phyloP scores from a whole-genome alignment of 2,329 filamentous ascomycete species.

The Penicillium sp. region DNA sequence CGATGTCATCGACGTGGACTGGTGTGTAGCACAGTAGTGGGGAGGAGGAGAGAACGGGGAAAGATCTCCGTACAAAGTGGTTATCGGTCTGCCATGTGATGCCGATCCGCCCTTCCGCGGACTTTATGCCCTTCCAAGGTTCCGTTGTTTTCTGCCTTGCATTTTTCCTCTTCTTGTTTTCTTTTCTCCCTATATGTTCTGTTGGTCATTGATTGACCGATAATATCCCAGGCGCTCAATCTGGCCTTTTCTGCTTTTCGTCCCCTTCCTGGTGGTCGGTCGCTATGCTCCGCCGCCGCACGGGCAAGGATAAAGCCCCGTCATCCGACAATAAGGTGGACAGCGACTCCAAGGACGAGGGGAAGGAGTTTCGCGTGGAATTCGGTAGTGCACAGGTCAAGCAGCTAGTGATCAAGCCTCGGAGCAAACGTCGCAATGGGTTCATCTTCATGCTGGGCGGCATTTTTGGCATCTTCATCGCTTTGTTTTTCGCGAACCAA shows the following conservation, averaged over 20 bases:
- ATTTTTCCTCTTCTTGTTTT: slow-evolving; percentile 7
- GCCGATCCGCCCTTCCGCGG: slow-evolving; percentile 20
- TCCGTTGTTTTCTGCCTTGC: slow-evolving; percentile 9
- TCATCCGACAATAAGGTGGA: slow-evolving; percentile 20
- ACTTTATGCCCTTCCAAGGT: slow-evolving; percentile 10
- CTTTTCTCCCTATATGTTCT: not conserved
- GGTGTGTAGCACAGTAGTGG: slow-evolving; percentile 4
- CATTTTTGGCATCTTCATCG: slow-evolving; percentile 82
- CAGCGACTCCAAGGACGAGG: slow-evolving; percentile 18
- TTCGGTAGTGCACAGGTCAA: slow-evolving; percentile 21
- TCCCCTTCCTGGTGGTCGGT: slow-evolving; percentile 16
- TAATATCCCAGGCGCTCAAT: slow-evolving; percentile 3
- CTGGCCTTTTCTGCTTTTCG: slow-evolving; percentile 3
- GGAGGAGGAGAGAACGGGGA: not conserved
- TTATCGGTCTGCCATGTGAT: slow-evolving; percentile 24
- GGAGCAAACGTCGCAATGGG: slow-evolving; percentile 68
- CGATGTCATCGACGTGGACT: slow-evolving; percentile 16
- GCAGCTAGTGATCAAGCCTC: slow-evolving; percentile 37
- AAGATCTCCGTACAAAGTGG: no score
- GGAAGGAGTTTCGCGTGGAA: slow-evolving; percentile 21
- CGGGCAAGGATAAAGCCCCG: slow-evolving; percentile 35
- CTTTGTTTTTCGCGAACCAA: slow-evolving; percentile 82
- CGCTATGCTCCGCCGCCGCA: slow-evolving; percentile 42
- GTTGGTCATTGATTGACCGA: not conserved
- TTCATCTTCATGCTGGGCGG: slow-evolving; percentile 85